Evolutionary conservation across 331 rosid genomes (phyloP).

Genomic region (Arachis monticola): DNA sequence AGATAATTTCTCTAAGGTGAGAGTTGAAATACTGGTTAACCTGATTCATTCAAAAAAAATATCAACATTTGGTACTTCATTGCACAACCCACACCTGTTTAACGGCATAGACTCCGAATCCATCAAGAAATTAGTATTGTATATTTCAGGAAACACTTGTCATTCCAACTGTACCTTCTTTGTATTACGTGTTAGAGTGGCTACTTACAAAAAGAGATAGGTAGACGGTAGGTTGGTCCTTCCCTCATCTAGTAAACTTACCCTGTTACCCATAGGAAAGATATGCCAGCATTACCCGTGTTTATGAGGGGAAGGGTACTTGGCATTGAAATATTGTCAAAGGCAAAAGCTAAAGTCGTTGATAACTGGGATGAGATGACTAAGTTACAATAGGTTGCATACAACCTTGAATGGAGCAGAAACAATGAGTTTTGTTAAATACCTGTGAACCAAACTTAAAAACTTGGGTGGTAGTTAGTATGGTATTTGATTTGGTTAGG

Average conservation of each 20-base stretch:
- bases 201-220: slow-evolving; percentile 3
- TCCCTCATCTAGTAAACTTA: not conserved
- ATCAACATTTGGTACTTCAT: not conserved
- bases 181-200: not conserved
- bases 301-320: not conserved
- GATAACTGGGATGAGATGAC: slow-evolving; percentile 3
- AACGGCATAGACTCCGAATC: not conserved
- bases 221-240: not conserved
- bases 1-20: not conserved
- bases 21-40: slow-evolving; percentile 7
- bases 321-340: not conserved
- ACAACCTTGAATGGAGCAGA: not conserved
- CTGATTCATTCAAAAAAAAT: not conserved
- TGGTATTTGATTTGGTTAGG: slow-evolving; percentile 12
- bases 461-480: not conserved
- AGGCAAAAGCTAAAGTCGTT: slow-evolving; percentile 3
- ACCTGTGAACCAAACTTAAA: not conserved
- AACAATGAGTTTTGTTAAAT: not conserved
- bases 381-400: not conserved
- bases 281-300: not conserved
- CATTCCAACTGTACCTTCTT: not conserved
- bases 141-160: slow-evolving; percentile 11
- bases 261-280: not conserved
- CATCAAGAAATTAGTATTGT: not conserved
- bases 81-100: not conserved